Percentiles rank a stretch among this genome's conserved stretches.
phyloP scores from a whole-genome alignment of 2,329 filamentous ascomycete genomes.

The Pseudocercospora macadamiae region DNA sequence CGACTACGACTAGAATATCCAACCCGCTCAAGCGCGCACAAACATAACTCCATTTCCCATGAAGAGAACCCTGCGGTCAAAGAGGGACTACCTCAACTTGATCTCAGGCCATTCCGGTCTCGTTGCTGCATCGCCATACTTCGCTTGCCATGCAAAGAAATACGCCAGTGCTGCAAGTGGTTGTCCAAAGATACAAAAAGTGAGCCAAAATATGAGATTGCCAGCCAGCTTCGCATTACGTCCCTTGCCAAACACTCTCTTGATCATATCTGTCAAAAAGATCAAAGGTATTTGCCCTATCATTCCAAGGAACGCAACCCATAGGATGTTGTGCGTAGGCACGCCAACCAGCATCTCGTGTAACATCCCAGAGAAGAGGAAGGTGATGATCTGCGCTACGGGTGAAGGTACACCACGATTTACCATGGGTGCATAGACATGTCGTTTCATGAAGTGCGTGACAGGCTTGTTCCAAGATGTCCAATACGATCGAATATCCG shows the following conservation, averaged over 20 bases:
- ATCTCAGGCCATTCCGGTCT: slow-evolving; percentile 32
- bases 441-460: slow-evolving; percentile 92
- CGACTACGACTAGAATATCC: neutral
- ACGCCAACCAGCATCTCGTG: slow-evolving; percentile 93
- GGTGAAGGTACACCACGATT: slow-evolving; percentile 76
- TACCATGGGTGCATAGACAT: slow-evolving; percentile 86
- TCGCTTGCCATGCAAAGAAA: slow-evolving; percentile 96
- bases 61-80: neutral
- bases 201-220: slow-evolving; percentile 95
- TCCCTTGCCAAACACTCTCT: slow-evolving; percentile 68
- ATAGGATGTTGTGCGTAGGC: slow-evolving; percentile 74
- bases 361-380: slow-evolving; percentile 82
- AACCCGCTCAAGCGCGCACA: neutral
- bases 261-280: slow-evolving; percentile 73
- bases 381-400: slow-evolving; percentile 77
- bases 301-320: slow-evolving; percentile 94
- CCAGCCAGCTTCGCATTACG: slow-evolving; percentile 78
- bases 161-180: slow-evolving; percentile 90
- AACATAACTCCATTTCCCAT: slow-evolving; percentile 1
- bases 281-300: slow-evolving; percentile 90
- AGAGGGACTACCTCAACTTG: slow-evolving; percentile 16
- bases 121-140: slow-evolving; percentile 66
- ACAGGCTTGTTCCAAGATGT: slow-evolving; percentile 97
- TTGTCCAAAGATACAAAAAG: slow-evolving; percentile 93
- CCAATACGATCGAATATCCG: slow-evolving; percentile 86